These are phyloP conservation scores for Wickerhamiella azyma DNA, from an alignment of 805 yeast species.

Conservation along the genomic window DNA sequence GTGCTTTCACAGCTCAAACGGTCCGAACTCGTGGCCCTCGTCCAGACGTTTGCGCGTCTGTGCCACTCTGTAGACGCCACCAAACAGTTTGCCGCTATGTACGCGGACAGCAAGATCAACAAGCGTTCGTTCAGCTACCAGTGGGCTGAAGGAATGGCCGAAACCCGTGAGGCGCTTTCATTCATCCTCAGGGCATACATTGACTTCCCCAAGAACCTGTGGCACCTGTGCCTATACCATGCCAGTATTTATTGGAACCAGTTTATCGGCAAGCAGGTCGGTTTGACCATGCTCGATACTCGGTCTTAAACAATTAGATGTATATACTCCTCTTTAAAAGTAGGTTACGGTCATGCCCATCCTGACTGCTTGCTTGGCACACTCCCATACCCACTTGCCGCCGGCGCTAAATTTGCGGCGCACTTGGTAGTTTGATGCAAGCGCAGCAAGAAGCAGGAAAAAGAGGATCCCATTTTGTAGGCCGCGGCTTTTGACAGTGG, in stretches of 20 bases:
- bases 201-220: constrained; percentile 52
- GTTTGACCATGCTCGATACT: not conserved
- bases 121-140: constrained; percentile 27
- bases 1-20: constrained; percentile 47
- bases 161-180: constrained; percentile 43
- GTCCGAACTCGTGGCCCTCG: constrained; percentile 75
- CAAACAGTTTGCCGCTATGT: constrained; percentile 38
- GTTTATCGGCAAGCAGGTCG: constrained; percentile 41
- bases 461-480: constrained; percentile 2
- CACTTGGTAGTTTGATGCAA: not conserved
- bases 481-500: not conserved
- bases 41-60: constrained; percentile 85
- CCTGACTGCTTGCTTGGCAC: constrained; percentile 2
- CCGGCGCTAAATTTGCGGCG: not conserved
- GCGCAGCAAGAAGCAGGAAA: not conserved
- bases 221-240: constrained; percentile 36
- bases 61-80: constrained; percentile 73
- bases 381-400: constrained; percentile 3
- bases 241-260: constrained; percentile 52
- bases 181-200: constrained; percentile 56
- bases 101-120: constrained; percentile 12
- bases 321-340: not conserved
- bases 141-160: constrained; percentile 37
- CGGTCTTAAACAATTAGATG: not conserved
- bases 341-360: constrained; percentile 10